Evolutionary conservation across 2,329 filamentous ascomycete species (phyloP).

Genomic region (Ploettnerulaceae sp.): DNA sequence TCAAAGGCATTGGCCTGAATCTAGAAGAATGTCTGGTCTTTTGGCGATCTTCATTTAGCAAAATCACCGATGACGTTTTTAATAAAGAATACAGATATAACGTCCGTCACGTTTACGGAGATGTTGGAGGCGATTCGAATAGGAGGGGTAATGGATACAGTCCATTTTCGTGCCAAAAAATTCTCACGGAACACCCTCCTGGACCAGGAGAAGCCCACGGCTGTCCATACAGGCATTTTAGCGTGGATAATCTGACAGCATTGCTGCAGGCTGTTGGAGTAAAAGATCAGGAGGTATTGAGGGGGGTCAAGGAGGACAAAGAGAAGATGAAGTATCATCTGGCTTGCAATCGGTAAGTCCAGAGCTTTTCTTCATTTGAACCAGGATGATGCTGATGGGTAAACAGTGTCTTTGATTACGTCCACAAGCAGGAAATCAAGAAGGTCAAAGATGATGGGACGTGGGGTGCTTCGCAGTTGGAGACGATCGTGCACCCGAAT

Average conservation of each 20-base stretch:
- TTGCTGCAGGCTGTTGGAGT: constrained; percentile 77
- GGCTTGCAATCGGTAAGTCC: constrained; percentile 76
- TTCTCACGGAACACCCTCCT: constrained; percentile 82
- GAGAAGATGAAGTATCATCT: constrained; percentile 87
- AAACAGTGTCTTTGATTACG: constrained; percentile 74
- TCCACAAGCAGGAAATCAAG: constrained; percentile 74
- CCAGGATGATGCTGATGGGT: not conserved
- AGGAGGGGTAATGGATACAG: constrained; percentile 82
- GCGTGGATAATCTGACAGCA: constrained; percentile 73
- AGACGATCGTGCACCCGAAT: constrained; percentile 96
- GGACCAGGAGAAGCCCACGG: constrained; percentile 86
- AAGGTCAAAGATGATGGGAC: constrained; percentile 69
- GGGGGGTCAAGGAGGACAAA: constrained; percentile 82
- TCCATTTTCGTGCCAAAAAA: constrained; percentile 91
- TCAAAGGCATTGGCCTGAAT: constrained; percentile 89
- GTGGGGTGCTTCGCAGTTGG: constrained; percentile 70
- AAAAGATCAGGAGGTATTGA: constrained; percentile 69
- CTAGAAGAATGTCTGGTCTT: constrained; percentile 90
- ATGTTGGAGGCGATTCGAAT: constrained; percentile 89
- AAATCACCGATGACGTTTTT: constrained; percentile 88
- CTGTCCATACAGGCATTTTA: constrained; percentile 95
- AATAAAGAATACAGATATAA: constrained; percentile 99
- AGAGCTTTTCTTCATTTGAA: not conserved
- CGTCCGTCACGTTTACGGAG: constrained; percentile 88
- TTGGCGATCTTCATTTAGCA: constrained; percentile 82